Base-by-base conservation (phyloP, 352 stramenopile species). In the Globisporangium nagaii region DNA sequence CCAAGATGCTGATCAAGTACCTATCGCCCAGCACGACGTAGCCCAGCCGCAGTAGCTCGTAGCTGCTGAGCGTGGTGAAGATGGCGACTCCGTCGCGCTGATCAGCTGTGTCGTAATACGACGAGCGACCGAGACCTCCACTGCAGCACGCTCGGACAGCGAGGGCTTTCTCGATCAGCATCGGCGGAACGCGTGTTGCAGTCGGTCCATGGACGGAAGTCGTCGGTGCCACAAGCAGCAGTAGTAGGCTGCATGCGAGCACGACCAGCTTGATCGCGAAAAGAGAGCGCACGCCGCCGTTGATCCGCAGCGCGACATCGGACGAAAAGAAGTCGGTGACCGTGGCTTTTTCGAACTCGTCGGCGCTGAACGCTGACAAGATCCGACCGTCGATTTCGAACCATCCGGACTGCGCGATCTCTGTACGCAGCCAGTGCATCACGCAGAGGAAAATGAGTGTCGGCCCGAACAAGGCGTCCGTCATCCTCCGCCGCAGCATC, bases 391-490 rank as follows among this genome's bases (percentile, higher is more conserved):
- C 52, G 6, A 68, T 36, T 6, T 61, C 59, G 28, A 73, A 53
- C 39, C 31, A 53, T 0, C 46, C 42, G 10, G 47, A 42, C 8
- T 46, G 30, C 7, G 39, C 41, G 3, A 68, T 35, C 0, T 48
- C 13, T 60, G 12, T 55, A 1, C 73, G 66, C 13, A 63, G 52
- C 17, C 53, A 56, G 56, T 84, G 71, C 30, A 75, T 19, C n/a
- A 71, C 24, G 11, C 60, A 73, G 30, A 78, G 58, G 25, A 75
- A 30, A 12, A 60, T 11, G 17, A 85, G 36, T 7, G 69, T 73
- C 5, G 74, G 74, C 1, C 62, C 59, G 44, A 85, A 78, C 10
- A 75, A 49, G 45, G 56, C 56, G 22, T 85, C 74, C 24, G 53
- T 70, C 24, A 77, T 58, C 9, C 69, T 67, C 0, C 62, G 64